These are phyloP conservation scores for Flueggea neowawraea DNA, from an alignment of 441 rosid species.

Conservation along the genomic window DNA sequence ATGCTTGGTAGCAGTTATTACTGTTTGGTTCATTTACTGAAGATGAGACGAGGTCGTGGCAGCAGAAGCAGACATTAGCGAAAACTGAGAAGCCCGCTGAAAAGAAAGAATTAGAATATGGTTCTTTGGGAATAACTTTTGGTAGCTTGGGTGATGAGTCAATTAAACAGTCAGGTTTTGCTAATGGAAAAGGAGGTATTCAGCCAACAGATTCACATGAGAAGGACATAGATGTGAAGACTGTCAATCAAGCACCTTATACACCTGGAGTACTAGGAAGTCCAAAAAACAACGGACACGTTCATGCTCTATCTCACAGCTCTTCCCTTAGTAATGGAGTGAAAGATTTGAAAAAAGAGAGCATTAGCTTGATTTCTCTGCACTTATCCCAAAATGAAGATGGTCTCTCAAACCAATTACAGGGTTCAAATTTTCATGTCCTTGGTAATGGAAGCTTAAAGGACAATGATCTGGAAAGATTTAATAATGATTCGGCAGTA, in stretches of 20 bases:
- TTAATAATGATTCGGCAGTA: slow-evolving; percentile 18
- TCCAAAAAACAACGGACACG: slow-evolving; percentile 45
- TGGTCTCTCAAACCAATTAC: slow-evolving; percentile 28
- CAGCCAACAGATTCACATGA: slow-evolving; percentile 27
- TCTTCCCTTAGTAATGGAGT: slow-evolving; percentile 40
- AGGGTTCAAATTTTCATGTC: slow-evolving; percentile 42
- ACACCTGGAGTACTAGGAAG: slow-evolving; percentile 19
- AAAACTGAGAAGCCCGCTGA: slow-evolving; percentile 38
- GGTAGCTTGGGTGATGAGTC: slow-evolving; percentile 32
- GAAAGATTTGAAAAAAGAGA: slow-evolving; percentile 29
- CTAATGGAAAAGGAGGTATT: slow-evolving; percentile 26
- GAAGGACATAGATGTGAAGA: slow-evolving; percentile 28
- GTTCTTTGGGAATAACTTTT: slow-evolving; percentile 48
- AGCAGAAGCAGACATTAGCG: slow-evolving; percentile 36
- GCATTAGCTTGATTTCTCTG: slow-evolving; percentile 27
- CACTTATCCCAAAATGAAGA: slow-evolving; percentile 36
- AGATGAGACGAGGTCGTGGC: slow-evolving; percentile 72
- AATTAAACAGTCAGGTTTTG: slow-evolving; percentile 21
- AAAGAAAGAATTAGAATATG: slow-evolving; percentile 43
- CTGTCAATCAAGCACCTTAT: slow-evolving; percentile 19
- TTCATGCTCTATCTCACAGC: slow-evolving; percentile 16
- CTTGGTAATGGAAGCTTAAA: slow-evolving; percentile 35
- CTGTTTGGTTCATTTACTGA: slow-evolving; percentile 95
- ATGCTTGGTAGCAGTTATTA: slow-evolving; percentile 33
- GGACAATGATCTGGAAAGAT: slow-evolving; percentile 23